phyloP scores from a whole-genome alignment of 352 stramenopile species.

The Globisporangium uncinulatum region DNA sequence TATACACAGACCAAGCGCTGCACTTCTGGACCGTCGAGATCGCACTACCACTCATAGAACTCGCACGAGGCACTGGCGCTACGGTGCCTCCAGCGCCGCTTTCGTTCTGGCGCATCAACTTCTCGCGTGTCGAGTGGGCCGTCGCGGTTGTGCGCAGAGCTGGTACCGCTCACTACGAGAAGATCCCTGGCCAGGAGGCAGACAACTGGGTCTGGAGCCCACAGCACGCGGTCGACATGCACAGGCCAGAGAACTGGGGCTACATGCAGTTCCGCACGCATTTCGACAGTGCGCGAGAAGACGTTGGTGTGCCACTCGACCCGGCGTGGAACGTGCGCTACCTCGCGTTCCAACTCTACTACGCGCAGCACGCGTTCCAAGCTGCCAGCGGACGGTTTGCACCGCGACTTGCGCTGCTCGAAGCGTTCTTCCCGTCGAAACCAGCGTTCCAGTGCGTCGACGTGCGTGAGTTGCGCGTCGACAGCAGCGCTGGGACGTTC shows the following conservation, averaged over 20 bases:
- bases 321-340: slow-evolving; percentile 44
- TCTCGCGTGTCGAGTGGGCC: slow-evolving; percentile 81
- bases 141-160: slow-evolving; percentile 21
- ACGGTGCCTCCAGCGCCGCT: slow-evolving; percentile 28
- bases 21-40: slow-evolving; percentile 83
- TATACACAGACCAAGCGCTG: slow-evolving; percentile 23
- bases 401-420: slow-evolving; percentile 18
- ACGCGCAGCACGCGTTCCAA: slow-evolving; percentile 47
- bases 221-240: slow-evolving; percentile 83
- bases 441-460: slow-evolving; percentile 19
- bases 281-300: slow-evolving; percentile 8
- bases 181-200: slow-evolving; percentile 33
- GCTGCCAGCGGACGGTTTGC: slow-evolving; percentile 25
- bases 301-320: slow-evolving; percentile 25
- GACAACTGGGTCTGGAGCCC: slow-evolving; percentile 89
- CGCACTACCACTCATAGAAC: slow-evolving; percentile 56
- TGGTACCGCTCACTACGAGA: slow-evolving; percentile 32
- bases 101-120: slow-evolving; percentile 83
- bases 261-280: slow-evolving; percentile 73
- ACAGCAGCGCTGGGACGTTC: slow-evolving; percentile 2
- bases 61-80: slow-evolving; percentile 34
- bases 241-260: slow-evolving; percentile 86
- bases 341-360: slow-evolving; percentile 59
- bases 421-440: slow-evolving; percentile 24
- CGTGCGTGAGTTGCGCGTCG: slow-evolving; percentile 15